Evolutionary conservation across 2,329 filamentous ascomycete genomes (phyloP).

Genomic region (Aspergillus pseudoglaucus): DNA sequence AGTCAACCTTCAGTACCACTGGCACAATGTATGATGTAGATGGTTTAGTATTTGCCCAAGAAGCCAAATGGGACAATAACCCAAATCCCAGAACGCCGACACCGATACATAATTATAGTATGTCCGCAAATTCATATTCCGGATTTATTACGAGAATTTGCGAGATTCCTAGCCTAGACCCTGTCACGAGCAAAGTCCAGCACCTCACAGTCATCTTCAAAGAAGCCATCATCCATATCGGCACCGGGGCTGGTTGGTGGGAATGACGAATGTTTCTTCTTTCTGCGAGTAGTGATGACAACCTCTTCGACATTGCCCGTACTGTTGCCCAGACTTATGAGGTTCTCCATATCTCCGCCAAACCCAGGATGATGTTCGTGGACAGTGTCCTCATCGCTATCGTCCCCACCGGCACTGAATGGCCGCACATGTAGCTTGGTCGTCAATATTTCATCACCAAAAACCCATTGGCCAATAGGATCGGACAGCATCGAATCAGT

Average conservation of each 20-base stretch:
- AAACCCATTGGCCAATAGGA: constrained; percentile 43
- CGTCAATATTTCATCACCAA: constrained; percentile 46
- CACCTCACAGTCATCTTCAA: constrained; percentile 88
- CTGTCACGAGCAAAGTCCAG: constrained; percentile 70
- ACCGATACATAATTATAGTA: not conserved
- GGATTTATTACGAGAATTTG: not conserved
- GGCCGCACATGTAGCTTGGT: constrained; percentile 43
- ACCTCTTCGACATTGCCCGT: constrained; percentile 65
- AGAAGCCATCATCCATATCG: constrained; percentile 63
- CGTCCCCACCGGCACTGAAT: constrained; percentile 35
- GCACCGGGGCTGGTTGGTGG: constrained; percentile 33
- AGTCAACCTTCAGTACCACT: not conserved
- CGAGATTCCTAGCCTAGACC: constrained; percentile 29
- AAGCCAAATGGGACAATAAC: not conserved
- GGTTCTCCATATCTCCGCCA: constrained; percentile 42
- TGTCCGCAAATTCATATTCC: not conserved
- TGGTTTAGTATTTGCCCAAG: not conserved
- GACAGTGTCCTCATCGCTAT: constrained; percentile 29
- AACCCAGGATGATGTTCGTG: constrained; percentile 23
- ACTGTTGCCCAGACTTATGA: constrained; percentile 46
- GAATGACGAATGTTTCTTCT: constrained; percentile 44
- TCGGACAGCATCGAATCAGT: constrained; percentile 36
- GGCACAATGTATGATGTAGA: not conserved
- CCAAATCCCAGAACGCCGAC: constrained; percentile 1
- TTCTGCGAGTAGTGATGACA: constrained; percentile 71